A percentile compares a stretch with the other conserved stretches of the same genome.
Conservation (phyloP, 495 filamentous ascomycete species). For the Aspergillus egyptiacus region DNA sequence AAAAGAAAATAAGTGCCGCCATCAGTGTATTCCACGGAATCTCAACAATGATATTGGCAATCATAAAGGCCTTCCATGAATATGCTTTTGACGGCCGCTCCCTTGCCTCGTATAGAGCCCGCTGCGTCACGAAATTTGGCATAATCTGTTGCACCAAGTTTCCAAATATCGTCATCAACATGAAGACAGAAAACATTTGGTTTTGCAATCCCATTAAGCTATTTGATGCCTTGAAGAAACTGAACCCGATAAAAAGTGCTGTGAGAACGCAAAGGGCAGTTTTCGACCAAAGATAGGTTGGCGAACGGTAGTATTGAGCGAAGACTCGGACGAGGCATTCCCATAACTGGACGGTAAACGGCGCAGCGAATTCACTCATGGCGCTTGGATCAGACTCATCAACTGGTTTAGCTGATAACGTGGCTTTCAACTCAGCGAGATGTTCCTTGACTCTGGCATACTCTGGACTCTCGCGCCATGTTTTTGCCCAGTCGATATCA, state of each 20-base stretch:
- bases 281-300: constrained; percentile 56
- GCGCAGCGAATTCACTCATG: constrained; percentile 48
- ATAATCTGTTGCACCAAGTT: constrained; percentile 75
- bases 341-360: constrained; percentile 47
- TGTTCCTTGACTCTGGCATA: constrained; percentile 59
- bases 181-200: constrained; percentile 86
- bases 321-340: constrained; percentile 49
- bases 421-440: constrained; percentile 58
- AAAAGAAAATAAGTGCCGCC: constrained; percentile 54
- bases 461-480: constrained; percentile 75
- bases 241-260: constrained; percentile 82
- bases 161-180: constrained; percentile 79
- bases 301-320: constrained; percentile 55
- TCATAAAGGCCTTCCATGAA: constrained; percentile 67
- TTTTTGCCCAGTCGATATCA: constrained; percentile 74
- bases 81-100: constrained; percentile 70
- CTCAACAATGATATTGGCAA: constrained; percentile 65
- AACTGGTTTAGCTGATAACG: constrained; percentile 54
- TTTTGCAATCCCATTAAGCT: constrained; percentile 79
- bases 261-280: constrained; percentile 46
- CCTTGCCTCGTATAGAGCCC: constrained; percentile 64
- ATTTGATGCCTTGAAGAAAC: constrained; percentile 73
- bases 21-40: constrained; percentile 66
- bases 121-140: constrained; percentile 62
- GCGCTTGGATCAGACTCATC: constrained; percentile 69